Evolutionary conservation across 2,329 filamentous ascomycete species (phyloP).

Genomic region (Gremmenia infestans): DNA sequence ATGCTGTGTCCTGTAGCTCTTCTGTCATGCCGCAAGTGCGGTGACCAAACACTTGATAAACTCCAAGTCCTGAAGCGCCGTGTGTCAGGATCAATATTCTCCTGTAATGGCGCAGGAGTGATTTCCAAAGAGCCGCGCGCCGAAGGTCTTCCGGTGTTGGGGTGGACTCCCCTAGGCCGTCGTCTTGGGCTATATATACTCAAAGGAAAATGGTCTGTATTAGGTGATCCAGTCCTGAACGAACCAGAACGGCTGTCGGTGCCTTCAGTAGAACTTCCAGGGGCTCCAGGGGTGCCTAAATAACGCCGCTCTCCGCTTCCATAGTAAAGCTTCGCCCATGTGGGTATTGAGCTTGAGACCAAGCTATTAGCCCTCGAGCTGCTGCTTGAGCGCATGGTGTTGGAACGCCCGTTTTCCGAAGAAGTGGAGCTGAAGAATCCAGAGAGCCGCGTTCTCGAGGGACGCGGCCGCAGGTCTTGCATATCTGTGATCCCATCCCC

Average conservation of each 20-base stretch:
- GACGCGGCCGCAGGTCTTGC: constrained; percentile 45
- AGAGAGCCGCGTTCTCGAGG: constrained; percentile 50
- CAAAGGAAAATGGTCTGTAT: constrained; percentile 43
- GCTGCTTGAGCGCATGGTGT: constrained; percentile 30
- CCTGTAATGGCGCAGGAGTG: constrained; percentile 27
- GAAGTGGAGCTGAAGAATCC: constrained; percentile 44
- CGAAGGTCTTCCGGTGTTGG: constrained; percentile 26
- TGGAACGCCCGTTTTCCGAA: constrained; percentile 37
- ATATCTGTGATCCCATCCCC: constrained; percentile 60
- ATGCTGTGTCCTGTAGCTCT: constrained; percentile 52
- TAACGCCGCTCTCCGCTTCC: constrained; percentile 57
- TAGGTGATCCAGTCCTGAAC: constrained; percentile 43
- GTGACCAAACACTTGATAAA: constrained; percentile 66
- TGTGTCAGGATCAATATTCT: constrained; percentile 13
- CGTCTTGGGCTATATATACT: constrained; percentile 43
- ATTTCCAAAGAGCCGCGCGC: constrained; percentile 41
- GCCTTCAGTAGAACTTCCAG: constrained; percentile 28
- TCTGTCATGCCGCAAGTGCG: constrained; percentile 63
- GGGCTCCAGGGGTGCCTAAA: constrained; percentile 32
- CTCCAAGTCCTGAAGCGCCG: constrained; percentile 40
- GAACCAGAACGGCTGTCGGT: constrained; percentile 44
- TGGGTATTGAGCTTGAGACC: constrained; percentile 37
- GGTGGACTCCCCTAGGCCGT: constrained; percentile 37
- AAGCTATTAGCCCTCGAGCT: constrained; percentile 42
- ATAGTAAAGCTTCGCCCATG: constrained; percentile 61